Evolutionary conservation across 176 grass and related monocot species (phyloP).

Genomic region (Secale cereale): DNA sequence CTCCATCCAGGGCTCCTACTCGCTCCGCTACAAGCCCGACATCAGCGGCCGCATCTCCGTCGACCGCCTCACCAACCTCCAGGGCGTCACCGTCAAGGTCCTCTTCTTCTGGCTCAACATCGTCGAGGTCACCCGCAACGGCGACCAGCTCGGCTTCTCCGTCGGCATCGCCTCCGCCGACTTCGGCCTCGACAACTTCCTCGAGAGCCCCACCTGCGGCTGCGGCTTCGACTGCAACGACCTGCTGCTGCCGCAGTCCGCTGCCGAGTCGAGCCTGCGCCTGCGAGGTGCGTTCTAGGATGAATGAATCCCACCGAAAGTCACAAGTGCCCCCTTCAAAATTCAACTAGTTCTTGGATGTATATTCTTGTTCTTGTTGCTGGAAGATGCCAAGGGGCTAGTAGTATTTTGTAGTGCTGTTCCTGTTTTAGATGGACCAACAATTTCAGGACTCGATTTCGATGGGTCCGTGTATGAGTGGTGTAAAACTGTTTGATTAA

Average conservation of each 20-base stretch:
- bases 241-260: background rate
- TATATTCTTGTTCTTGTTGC: conserved; percentile 1
- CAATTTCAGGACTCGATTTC: conserved; percentile 20
- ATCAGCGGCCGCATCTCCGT: conserved; percentile 63
- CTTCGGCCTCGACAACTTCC: conserved; percentile 79
- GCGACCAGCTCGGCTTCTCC: conserved; percentile 73
- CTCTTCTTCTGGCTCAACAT: conserved; percentile 95
- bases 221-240: conserved; percentile 83
- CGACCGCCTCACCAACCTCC: conserved; percentile 51
- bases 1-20: conserved; percentile 85
- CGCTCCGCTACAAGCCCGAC: conserved; percentile 67
- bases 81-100: conserved; percentile 81
- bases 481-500: conserved; percentile 22
- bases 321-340: background rate
- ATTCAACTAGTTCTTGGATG: background rate
- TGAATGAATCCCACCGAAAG: background rate
- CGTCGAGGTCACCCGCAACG: conserved; percentile 62
- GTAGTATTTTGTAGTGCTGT: background rate
- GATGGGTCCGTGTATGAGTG: background rate
- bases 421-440: conserved; percentile 39
- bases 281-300: conserved; percentile 58
- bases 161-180: conserved; percentile 88
- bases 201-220: conserved; percentile 71
- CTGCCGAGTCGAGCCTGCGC: background rate
- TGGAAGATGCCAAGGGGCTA: background rate